A percentile compares a stretch with the other conserved stretches of the same genome.
Conservation (phyloP, 2,329 filamentous ascomycete species). For the Epicoccum sorghinum region DNA sequence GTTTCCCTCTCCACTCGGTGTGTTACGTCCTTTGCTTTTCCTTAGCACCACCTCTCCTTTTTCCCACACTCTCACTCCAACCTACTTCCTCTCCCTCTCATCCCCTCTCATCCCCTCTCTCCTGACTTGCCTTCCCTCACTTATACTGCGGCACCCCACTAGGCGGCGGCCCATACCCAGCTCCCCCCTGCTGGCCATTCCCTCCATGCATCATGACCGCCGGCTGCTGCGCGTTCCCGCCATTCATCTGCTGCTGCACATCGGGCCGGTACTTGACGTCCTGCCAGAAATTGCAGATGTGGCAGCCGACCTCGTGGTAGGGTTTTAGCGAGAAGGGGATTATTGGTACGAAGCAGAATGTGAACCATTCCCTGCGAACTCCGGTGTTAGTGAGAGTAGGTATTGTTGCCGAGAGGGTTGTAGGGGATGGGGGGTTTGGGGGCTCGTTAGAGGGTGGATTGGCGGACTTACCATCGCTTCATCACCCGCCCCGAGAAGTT, state of each 20-base stretch:
- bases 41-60: no score
- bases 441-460: not conserved
- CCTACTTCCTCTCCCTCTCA: no score
- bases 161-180: conserved; percentile 16
- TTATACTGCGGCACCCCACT: conserved; percentile 35
- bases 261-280: conserved; percentile 54
- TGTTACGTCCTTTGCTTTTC: no score
- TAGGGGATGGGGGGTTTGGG: not conserved
- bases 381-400: not conserved
- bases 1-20: no score
- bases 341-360: conserved; percentile 77
- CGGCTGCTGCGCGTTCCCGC: conserved; percentile 18
- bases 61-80: no score
- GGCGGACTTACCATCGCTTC: conserved; percentile 51
- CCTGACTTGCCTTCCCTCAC: conserved; percentile 2
- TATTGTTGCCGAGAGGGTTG: not conserved
- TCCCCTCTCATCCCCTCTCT: not conserved
- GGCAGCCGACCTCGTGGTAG: conserved; percentile 70
- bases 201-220: conserved; percentile 36
- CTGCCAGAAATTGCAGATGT: conserved; percentile 78
- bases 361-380: conserved; percentile 66
- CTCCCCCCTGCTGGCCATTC: conserved; percentile 1
- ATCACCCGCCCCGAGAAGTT: conserved; percentile 54
- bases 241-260: conserved; percentile 41
- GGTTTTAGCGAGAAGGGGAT: conserved; percentile 69